Evolutionary conservation across 2,329 filamentous ascomycete species (phyloP).

Genomic region (Seiridium cupressi): DNA sequence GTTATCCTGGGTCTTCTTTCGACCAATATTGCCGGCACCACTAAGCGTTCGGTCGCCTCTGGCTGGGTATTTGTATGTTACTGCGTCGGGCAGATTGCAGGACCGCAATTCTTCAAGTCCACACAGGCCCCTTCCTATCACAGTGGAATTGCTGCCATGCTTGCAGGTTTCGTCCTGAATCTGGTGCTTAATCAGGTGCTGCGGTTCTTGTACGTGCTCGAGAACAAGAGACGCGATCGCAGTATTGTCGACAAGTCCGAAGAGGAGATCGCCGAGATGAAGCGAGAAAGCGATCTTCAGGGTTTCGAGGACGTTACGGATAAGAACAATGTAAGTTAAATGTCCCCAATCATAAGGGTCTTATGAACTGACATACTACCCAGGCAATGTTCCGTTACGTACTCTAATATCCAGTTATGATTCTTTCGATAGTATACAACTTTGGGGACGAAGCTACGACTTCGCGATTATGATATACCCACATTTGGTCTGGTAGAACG

Average conservation of each 20-base stretch:
- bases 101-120: conserved; percentile 29
- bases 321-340: conserved; percentile 27
- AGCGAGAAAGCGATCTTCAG: conserved; percentile 26
- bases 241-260: conserved; percentile 23
- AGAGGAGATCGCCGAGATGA: conserved; percentile 28
- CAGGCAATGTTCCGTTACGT: conserved; percentile 22
- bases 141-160: conserved; percentile 31
- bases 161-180: conserved; percentile 26
- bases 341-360: neutral
- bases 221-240: conserved; percentile 28
- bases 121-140: conserved; percentile 29
- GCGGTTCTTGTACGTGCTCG: conserved; percentile 23
- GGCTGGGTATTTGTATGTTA: conserved; percentile 29
- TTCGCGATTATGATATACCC: no score
- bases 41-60: conserved; percentile 25
- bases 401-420: conserved; percentile 2
- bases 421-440: neutral
- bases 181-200: conserved; percentile 25
- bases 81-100: conserved; percentile 27
- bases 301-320: conserved; percentile 39
- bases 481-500: no score
- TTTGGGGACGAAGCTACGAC: no score
- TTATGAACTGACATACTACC: conserved; percentile 4
- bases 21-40: conserved; percentile 28
- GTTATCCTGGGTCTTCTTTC: conserved; percentile 24